Conservation (phyloP, 371 early-diverging fungal species). For the Batkoa obscura region DNA sequence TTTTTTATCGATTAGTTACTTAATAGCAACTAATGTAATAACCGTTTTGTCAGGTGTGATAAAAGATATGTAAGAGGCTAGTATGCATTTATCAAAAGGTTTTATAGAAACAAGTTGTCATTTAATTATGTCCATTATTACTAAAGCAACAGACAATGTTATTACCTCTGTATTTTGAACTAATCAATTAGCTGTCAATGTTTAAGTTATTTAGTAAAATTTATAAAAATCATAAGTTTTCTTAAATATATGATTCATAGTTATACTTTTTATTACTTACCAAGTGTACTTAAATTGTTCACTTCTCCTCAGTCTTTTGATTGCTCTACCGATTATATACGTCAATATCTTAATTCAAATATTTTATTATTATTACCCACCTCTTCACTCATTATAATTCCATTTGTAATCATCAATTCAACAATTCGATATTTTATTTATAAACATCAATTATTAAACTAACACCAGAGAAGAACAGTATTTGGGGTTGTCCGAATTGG, state of each 20-base stretch:
- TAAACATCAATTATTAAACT: slow-evolving; percentile 8
- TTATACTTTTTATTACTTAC: background rate
- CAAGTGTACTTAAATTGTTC: slow-evolving; percentile 4
- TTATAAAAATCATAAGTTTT: slow-evolving; percentile 6
- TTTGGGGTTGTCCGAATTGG: too few relatives aligned
- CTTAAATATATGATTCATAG: background rate
- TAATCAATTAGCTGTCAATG: slow-evolving; percentile 6
- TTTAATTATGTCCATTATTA: background rate
- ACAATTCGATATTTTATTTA: slow-evolving; percentile 3
- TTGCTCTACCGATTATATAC: slow-evolving; percentile 6
- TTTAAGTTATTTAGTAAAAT: slow-evolving; percentile 3
- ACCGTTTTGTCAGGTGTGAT: background rate
- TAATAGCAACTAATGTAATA: background rate
- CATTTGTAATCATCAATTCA: slow-evolving; percentile 4
- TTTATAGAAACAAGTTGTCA: background rate
- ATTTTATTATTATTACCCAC: slow-evolving; percentile 6
- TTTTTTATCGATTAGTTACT: background rate
- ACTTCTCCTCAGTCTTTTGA: slow-evolving; percentile 6
- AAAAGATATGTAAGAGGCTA: background rate
- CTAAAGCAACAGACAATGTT: background rate
- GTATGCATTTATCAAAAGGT: background rate
- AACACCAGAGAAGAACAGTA: slow-evolving; percentile 1
- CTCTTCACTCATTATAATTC: slow-evolving; percentile 5
- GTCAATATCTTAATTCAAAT: slow-evolving; percentile 6
- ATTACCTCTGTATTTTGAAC: slow-evolving; percentile 8